Evolutionary conservation across 2,329 filamentous ascomycete species (phyloP).

Genomic region (Penicillium decumbens): DNA sequence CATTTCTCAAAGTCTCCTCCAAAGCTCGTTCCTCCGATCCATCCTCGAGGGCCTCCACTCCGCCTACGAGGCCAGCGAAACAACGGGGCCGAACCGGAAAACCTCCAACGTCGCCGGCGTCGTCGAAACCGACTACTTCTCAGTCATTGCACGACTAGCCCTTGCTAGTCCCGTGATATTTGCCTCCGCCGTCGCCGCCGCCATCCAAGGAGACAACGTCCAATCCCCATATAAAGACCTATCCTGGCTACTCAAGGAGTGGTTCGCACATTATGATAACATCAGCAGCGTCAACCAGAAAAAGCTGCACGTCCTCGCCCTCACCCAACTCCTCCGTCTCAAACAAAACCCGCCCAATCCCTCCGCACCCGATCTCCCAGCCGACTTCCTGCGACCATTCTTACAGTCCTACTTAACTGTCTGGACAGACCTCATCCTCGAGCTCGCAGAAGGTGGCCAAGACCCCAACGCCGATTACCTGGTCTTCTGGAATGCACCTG

Average conservation of each 20-base stretch:
- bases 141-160: constrained; percentile 72
- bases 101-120: constrained; percentile 66
- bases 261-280: constrained; percentile 48
- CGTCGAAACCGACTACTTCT: constrained; percentile 79
- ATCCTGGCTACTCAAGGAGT: constrained; percentile 46
- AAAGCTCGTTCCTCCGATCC: constrained; percentile 58
- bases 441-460: constrained; percentile 41
- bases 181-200: constrained; percentile 47
- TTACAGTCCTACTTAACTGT: constrained; percentile 46
- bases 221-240: constrained; percentile 32
- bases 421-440: constrained; percentile 46
- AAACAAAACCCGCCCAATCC: constrained; percentile 33
- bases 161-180: constrained; percentile 68
- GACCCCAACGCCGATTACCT: constrained; percentile 43
- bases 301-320: constrained; percentile 45
- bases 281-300: constrained; percentile 46
- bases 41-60: constrained; percentile 64
- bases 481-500: constrained; percentile 34
- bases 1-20: constrained; percentile 62
- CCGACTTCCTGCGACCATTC: constrained; percentile 40
- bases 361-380: constrained; percentile 22
- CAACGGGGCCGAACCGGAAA: constrained; percentile 71
- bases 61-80: constrained; percentile 69
- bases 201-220: constrained; percentile 19
- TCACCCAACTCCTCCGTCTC: constrained; percentile 44